Percentiles rank a stretch among this genome's conserved stretches.
Conservation (phyloP, 2,329 filamentous ascomycete genomes). For the Mycocentrospora acerina region DNA sequence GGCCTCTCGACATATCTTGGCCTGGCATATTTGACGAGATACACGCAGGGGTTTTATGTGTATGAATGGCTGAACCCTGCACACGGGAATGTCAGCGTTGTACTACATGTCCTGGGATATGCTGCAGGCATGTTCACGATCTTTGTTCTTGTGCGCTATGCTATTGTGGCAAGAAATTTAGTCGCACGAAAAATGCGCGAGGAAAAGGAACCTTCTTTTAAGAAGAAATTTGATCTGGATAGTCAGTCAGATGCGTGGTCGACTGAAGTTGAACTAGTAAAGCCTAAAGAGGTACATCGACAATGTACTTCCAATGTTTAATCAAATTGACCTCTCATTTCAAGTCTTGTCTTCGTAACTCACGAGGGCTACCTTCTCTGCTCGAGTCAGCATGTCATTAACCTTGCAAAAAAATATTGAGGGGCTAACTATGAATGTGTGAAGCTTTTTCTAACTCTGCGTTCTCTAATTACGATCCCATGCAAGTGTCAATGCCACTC, state of each 20-base stretch:
- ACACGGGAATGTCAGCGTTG: constrained; percentile 21
- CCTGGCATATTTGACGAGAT: constrained; percentile 70
- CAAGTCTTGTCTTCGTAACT: too few relatives aligned
- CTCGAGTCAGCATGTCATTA: background rate
- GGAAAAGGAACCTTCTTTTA: background rate
- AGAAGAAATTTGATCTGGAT: too few relatives aligned
- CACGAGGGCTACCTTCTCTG: background rate
- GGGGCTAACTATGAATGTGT: too few relatives aligned
- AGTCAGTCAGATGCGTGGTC: constrained; percentile 13
- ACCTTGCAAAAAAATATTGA: too few relatives aligned
- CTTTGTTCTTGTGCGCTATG: constrained; percentile 18
- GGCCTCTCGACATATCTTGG: constrained; percentile 69
- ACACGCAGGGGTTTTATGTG: constrained; percentile 69
- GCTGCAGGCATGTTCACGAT: constrained; percentile 20
- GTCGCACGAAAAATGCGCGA: constrained; percentile 8
- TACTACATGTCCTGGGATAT: constrained; percentile 26
- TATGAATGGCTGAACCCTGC: constrained; percentile 57
- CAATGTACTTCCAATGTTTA: constrained; percentile 6
- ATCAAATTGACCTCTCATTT: background rate
- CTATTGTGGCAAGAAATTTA: constrained; percentile 15
- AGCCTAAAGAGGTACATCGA: constrained; percentile 3
- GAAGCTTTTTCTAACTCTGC: too few relatives aligned
- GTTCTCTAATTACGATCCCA: too few relatives aligned
- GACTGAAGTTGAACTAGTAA: constrained; percentile 9
- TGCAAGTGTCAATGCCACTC: too few relatives aligned